Base-by-base conservation (phyloP, 169 alveolate species). In the Pseudocohnilembus persalinus region DNA sequence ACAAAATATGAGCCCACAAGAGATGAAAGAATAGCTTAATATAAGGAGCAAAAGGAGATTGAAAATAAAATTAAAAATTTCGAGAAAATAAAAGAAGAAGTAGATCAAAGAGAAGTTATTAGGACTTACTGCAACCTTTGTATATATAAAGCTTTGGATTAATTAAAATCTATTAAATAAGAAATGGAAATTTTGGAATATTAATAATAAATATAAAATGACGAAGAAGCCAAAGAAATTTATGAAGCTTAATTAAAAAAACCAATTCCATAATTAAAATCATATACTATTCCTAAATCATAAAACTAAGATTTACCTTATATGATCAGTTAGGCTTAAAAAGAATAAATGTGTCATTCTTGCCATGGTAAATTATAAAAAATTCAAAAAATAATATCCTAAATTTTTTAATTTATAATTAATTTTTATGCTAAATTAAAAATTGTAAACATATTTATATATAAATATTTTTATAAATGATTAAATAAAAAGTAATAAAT, bases 161-260 rank as follows among this genome's bases (percentile, higher is more conserved):
- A 75, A 27, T 74, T 89, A 29, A 73, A 72, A 30, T 77, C 84
- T 68, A 82, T 79, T 31, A 49, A 49, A 77, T 83, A 80, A 33
- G 93, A 89, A 82, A 31, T 82, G 31, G 90, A 89, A 32, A 82
- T 89, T 33, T 79, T 89, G 16, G 77, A 79, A n/a, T 86, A 80
- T 74, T 79, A 81, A 75, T 81, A 81, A 29, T 15, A 73, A 81
- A 64, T 86, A 63, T 65, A 80, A 64, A 86, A 86, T 31, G 90
- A 81, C 33, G 49, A 73, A 29, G 1, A 86, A 63, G 82, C 79
- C 11, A 34, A 63, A 86, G 84, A 79, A 76, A 0, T 79, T 74
- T 78, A 75, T 64, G 68, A 86, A 30, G 74, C 73, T 27, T 35
- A 29, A 26, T 33, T 80, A 78, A 73, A 81, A 20, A 86, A 82